phyloP scores from a whole-genome alignment of 169 alveolate genomes.

The Plasmodium coatneyi region DNA sequence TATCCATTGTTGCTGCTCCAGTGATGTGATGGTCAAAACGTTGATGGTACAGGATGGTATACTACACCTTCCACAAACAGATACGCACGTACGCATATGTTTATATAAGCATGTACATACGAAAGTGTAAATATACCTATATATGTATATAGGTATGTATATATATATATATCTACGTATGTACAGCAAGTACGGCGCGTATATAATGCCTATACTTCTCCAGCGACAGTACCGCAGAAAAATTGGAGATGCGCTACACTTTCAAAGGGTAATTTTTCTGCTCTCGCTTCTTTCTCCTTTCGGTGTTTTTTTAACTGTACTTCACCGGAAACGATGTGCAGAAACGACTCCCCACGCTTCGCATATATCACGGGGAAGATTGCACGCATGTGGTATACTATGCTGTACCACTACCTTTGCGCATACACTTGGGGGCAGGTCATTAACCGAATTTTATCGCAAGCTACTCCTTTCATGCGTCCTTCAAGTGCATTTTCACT shows the following conservation, averaged over 20 bases:
- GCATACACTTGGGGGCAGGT: not conserved
- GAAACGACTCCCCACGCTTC: not conserved
- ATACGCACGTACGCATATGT: not conserved
- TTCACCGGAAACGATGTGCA: not conserved
- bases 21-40: not conserved
- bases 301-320: not conserved
- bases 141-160: not conserved
- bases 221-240: not conserved
- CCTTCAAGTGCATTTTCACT: not conserved
- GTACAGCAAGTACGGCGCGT: not conserved
- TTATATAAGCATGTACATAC: not conserved
- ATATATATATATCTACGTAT: not conserved
- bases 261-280: not conserved
- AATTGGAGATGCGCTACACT: not conserved
- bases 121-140: not conserved
- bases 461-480: not conserved
- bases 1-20: conserved; percentile 51
- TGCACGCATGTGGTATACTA: not conserved
- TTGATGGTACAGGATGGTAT: not conserved
- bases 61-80: not conserved
- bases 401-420: not conserved
- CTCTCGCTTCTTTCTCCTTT: not conserved
- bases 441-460: not conserved
- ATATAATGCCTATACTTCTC: not conserved
- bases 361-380: not conserved